Evolutionary conservation across 2,329 filamentous ascomycete species (phyloP), one percentile per base, ranked within the genome.

Genomic region (Diaporthe sp.): DNA sequence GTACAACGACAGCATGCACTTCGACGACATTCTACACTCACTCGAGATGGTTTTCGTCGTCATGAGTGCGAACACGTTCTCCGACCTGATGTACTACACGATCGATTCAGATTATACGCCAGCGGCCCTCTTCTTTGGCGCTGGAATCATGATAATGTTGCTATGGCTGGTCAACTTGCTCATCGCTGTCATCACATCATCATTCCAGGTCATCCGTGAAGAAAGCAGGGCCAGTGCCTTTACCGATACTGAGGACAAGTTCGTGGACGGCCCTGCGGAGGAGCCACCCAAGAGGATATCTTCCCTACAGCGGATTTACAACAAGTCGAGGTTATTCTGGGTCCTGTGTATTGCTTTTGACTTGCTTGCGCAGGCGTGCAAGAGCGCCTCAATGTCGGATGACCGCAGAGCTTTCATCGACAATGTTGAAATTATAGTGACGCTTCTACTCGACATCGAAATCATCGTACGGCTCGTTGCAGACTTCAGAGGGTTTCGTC

Each of bases 1-100:
- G 0, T 95, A 91, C 83, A 95, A 94, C 79, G 92, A 91, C 71
- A 99, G 97, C 0, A 90, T 98, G 80, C 97, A 93, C 83, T 99
- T 98, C 81, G 97, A 99, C 86, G 96, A 98, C 82, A 97, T 99
- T 55, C 85, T 95, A 42, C 93, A 98, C 78, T 98, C 96, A 0
- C 86, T 98, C 71, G 95, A 99, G 85, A 88, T 98, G 75, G 96
- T 99, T 2, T 99, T 99, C 82, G 95, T 99, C 71, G 93, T 99
- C 82, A 99, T 99, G 95, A 98, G 95, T 80, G 96, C 95, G 67
- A 99, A 99, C 83, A 99, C 97, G 0, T 99, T 97, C 84, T 94
- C 95, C 1, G 95, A 98, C 83, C 86, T 98, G 72, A 95, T 99
- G 88, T 99, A 99, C 84, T 94, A 95, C 80, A 95, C 96, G 6